Base-by-base conservation (phyloP, 345 rosid species). In the Trapa bicornis region DNA sequence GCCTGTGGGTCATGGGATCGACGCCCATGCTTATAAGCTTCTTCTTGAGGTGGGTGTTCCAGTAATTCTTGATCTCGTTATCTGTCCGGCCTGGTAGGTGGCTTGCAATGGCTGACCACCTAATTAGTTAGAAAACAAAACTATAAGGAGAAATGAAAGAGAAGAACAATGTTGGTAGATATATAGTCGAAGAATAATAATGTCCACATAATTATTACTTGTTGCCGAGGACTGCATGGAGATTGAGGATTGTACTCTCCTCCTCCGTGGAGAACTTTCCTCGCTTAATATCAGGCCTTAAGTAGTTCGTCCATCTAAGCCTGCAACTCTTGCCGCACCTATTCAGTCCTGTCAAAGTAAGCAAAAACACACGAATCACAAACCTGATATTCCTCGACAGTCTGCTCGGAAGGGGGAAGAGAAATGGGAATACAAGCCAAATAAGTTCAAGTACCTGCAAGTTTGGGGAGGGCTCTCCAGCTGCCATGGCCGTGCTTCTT, bases 401-500 rank as follows among this genome's bases (percentile, higher is more conserved):
- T 22, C 29, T 22, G 29, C 29, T 22, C 29, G 29, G 29, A 22
- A 22, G 29, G 29, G 29, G 8, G 60, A 47, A 22, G 39, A 16
- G 17, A n/a, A 13, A 15, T 58, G 12, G 4, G 37, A 37, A 1
- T 22, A 22, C 29, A 22, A 22, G 29, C 29, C 29, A 22, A 22
- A 22, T 22, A 22, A 22, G 29, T 22, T 22, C 29, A 22, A 22
- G 29, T 70, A 73, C 97, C 97, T 50, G 97, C 89, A 71, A 85
- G 89, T 69, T 79, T 84, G 7, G 97, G 97, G 75, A 88, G 97
- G 48, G 92, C 92, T 80, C 97, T 82, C 97, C 97, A 90, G 81
- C 97, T 88, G 65, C 90, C 92, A 75, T 86, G 97, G 45, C 97
- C 97, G 75, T 88, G 81, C 68, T 82, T 70, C 62, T 86, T 78